Base-by-base conservation (phyloP, 2,329 filamentous ascomycete genomes). In the Microdochium nivale region DNA sequence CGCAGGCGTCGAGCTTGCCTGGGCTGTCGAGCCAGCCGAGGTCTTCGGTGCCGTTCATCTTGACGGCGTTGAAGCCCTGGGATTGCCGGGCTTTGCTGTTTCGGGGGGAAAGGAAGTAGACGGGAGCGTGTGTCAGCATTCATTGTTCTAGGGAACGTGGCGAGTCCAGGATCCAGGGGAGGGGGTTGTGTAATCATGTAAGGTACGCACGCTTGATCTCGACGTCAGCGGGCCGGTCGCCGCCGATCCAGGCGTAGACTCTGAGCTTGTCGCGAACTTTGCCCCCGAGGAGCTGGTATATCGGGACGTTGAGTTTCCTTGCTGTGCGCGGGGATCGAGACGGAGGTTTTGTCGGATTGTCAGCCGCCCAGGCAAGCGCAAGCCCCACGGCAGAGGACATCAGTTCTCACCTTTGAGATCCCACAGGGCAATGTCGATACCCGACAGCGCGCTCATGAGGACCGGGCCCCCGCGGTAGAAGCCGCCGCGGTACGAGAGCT, bases 1-100 rank as follows among this genome's bases (percentile, higher is more conserved):
- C 80, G 46, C 79, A 82, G 4, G 76, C 71, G 46, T 86, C 75
- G 0, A 91, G 73, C 0, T 75, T 74, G 0, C 75, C 71, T 0
- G 87, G 87, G 1, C 84, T 86, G 65, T 91, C 88, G 0, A 91
- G 73, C 86, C 86, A 90, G 56, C 80, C 83, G 1, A 90, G 67
- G 55, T 90, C 87, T 60, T 86, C 84, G 0, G 87, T 90, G 5
- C 78, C 87, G 62, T 90, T 90, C 87, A 91, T 90, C 63, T 90
- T 90, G 51, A 90, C 78, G 3, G 78, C 75, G 2, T 71, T 81
- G 61, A 88, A 83, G 0, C 84, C 84, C 64, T 87, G 83, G 11
- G 71, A 70, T 58, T 78, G 75, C 3, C 81, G 74, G 5, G 72
- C 74, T 59, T 79, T 75, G 3, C 79, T 83, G 54, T 48, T 30